A percentile compares a stretch with the other conserved stretches of the same genome.
These are phyloP conservation scores for Parmelia sp. DNA, from an alignment of 495 filamentous ascomycete genomes.

Conservation along the genomic window DNA sequence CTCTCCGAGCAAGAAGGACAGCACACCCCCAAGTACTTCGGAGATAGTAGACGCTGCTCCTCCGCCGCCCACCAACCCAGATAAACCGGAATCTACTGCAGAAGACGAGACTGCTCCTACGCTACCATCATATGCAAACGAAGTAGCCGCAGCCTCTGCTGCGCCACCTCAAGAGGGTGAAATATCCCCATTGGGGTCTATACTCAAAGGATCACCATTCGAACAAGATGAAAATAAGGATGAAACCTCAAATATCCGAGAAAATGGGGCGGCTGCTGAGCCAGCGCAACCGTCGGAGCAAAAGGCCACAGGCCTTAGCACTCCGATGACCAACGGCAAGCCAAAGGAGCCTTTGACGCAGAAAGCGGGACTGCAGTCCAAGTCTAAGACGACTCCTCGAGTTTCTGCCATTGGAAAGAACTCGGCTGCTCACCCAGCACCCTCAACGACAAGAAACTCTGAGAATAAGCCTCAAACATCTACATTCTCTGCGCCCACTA, in stretches of 20 bases:
- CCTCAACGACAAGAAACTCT: neutral
- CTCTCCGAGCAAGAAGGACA: constrained; percentile 28
- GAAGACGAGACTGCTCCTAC: constrained; percentile 32
- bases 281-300: constrained; percentile 15
- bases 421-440: constrained; percentile 2
- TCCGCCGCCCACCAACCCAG: constrained; percentile 28
- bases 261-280: constrained; percentile 9
- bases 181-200: constrained; percentile 26
- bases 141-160: constrained; percentile 32
- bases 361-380: constrained; percentile 5
- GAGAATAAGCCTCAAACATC: constrained; percentile 7
- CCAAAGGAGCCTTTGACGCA: constrained; percentile 2
- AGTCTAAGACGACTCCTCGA: constrained; percentile 1
- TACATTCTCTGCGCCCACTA: constrained; percentile 13
- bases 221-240: constrained; percentile 13
- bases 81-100: constrained; percentile 34
- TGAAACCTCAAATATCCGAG: neutral
- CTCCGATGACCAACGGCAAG: constrained; percentile 4
- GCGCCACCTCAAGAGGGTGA: constrained; percentile 31
- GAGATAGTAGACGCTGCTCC: constrained; percentile 2
- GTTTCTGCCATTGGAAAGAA: constrained; percentile 4
- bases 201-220: constrained; percentile 29
- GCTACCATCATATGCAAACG: constrained; percentile 34
- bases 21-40: constrained; percentile 23
- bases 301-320: constrained; percentile 6